Evolutionary conservation across 1,139 yeast genomes (phyloP).

Genomic region (Magnusiomyces clavatus): DNA sequence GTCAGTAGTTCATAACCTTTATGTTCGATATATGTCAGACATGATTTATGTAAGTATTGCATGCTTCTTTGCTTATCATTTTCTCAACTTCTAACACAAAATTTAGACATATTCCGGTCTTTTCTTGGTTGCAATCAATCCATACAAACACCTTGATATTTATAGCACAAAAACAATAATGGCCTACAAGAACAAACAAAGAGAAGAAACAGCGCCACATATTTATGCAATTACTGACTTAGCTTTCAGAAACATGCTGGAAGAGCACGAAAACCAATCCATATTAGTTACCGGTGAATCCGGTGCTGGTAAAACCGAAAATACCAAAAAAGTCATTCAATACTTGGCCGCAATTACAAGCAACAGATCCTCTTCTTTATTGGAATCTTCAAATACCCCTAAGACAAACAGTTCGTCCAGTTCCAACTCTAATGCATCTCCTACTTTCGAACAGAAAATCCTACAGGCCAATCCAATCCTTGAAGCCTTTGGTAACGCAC

Average conservation of each 20-base stretch:
- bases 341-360: constrained; percentile 72
- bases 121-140: constrained; percentile 92
- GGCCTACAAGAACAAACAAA: constrained; percentile 41
- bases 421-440: constrained; percentile 17
- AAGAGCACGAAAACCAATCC: constrained; percentile 71
- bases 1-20: constrained; percentile 76
- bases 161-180: constrained; percentile 55
- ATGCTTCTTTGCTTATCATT: neutral
- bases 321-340: constrained; percentile 92
- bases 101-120: constrained; percentile 61
- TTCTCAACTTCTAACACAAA: constrained; percentile 2
- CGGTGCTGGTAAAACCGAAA: constrained; percentile 98
- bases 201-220: constrained; percentile 61
- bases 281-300: constrained; percentile 96
- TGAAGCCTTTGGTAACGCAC: constrained; percentile 96
- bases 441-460: constrained; percentile 70
- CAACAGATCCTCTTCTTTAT: constrained; percentile 23
- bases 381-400: constrained; percentile 13
- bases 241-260: constrained; percentile 70
- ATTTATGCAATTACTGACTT: constrained; percentile 87
- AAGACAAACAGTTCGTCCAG: constrained; percentile 2
- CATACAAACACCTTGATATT: constrained; percentile 71
- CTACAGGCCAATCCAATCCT: constrained; percentile 91
- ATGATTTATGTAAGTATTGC: constrained; percentile 46
- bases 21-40: constrained; percentile 69